Base-by-base conservation (phyloP, 1,284 basidiomycete genomes). In the Austroboletus novae-zelandiae region DNA sequence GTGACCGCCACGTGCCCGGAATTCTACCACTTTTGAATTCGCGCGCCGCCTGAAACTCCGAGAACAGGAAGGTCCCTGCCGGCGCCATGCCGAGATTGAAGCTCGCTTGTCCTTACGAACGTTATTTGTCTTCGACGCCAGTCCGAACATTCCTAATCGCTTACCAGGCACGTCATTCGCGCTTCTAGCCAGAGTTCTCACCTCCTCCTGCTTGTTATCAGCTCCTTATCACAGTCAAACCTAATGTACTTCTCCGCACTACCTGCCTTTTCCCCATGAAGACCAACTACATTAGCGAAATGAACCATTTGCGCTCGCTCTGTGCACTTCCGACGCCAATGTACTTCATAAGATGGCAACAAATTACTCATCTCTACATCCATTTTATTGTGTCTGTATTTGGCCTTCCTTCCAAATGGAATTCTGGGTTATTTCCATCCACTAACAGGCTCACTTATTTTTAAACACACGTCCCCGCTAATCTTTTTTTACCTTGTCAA, bases 221-320 rank as follows among this genome's bases (percentile, higher is more conserved):
- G 43, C 52, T 51, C 48, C 61, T 52, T 61, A 64, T 57, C 65
- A 42, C 54, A 56, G 50, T 52, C 43, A 47, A 64, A 65, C 56
- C 47, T 59, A 66, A 52, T 48, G 30, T 27, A 5, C 5, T 54
- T 60, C 37, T 42, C 65, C 65, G 65, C 61, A 50, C 34, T 68
- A 66, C 45, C 50, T 27, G 47, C 63, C 40, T 17, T 44, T 39
- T 13, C 37, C 31, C 52, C 51, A 45, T 35, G 49, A 48, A 42
- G 35, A 57, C 55, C 29, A 61, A 36, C 31, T 27, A 31, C 40
- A 14, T 51, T 62, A 45, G 49, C 62, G 61, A 64, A 64, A 64
- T 66, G 60, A 62, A 8, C 17, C 11, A 54, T 66, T 44, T 59
- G 50, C 43, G 48, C 41, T 42, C 43, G 48, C 41, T 42, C 53